Conservation (phyloP, 176 grass and related monocot species). For the Oryza punctata region DNA sequence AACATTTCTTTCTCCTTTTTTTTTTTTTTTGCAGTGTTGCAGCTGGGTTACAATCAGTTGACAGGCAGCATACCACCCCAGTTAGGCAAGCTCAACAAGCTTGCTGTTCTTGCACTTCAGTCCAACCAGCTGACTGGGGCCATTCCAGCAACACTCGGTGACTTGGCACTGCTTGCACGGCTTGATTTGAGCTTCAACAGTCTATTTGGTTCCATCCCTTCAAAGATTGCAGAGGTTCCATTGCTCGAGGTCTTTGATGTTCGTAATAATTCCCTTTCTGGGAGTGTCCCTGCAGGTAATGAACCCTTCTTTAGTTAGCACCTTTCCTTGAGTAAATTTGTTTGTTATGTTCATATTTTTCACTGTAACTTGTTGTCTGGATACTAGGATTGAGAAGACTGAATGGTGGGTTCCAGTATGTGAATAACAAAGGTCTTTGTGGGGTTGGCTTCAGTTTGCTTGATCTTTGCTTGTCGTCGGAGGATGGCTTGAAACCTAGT, state of each 20-base stretch:
- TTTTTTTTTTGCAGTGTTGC: constrained; percentile 59
- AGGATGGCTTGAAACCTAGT: constrained; percentile 68
- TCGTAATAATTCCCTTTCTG: constrained; percentile 82
- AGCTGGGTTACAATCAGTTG: constrained; percentile 90
- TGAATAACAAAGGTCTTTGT: constrained; percentile 83
- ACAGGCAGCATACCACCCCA: constrained; percentile 72
- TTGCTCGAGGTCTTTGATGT: constrained; percentile 74
- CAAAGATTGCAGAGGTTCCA: constrained; percentile 61
- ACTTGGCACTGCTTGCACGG: constrained; percentile 59
- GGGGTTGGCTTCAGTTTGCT: constrained; percentile 71
- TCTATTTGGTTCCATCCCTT: constrained; percentile 86
- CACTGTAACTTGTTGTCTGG: not conserved
- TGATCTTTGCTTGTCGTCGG: constrained; percentile 52
- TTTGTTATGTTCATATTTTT: not conserved
- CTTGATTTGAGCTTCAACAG: constrained; percentile 90
- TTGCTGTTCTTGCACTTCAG: constrained; percentile 75
- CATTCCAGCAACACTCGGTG: constrained; percentile 80
- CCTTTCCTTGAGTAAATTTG: not conserved
- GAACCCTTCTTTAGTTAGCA: not conserved
- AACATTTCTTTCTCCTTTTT: not conserved
- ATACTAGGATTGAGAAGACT: constrained; percentile 69
- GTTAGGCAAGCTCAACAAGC: constrained; percentile 72
- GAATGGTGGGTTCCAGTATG: constrained; percentile 74
- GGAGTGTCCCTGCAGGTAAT: constrained; percentile 76
- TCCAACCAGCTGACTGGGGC: constrained; percentile 87